Base-by-base conservation (phyloP, 2,329 filamentous ascomycete species). In the Tolypocladium guangdongense region DNA sequence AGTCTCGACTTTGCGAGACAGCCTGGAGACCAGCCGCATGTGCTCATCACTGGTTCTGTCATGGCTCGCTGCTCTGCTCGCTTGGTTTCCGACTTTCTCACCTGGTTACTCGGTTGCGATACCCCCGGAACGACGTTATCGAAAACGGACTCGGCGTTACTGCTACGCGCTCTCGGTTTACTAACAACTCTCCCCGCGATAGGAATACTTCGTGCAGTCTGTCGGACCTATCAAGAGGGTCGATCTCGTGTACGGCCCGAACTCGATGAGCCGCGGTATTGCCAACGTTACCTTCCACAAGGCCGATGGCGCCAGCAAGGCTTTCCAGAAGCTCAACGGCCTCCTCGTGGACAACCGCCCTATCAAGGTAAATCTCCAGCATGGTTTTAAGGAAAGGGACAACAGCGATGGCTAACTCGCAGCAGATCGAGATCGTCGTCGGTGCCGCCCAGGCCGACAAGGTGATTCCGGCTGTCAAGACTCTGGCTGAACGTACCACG, bases 131-230 rank as follows among this genome's bases (percentile, higher is more conserved):
- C 57, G 63, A 61, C 62, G 65, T 60, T 62, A 60, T 63, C 62
- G 62, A 60, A 59, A 59, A 60, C 60, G 61, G 59, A 66, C 60
- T 64, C 60, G 61, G 60, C 60, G 56, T 59, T 58, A 53, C 52
- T 57, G 22, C 57, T 53, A 54, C 56, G 60, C 58, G 57, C 61
- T 64, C 61, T 61, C 62, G 71, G 69, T 73, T 77, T 66, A 88
- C 87, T 90, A 83, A 90, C 84, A 72, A 75, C 69, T 76, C 77
- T 45, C 7, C 71, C 71, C 73, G 71, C 72, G 72, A 75, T 90
- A 99, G 93, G 93, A 99, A 76, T 99, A 97, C 74, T 97, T 99
- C 72, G 75, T 79, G 66, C 86, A 89, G 67, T 87, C 88, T 64
- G 84, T 96, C 70, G 92, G 91, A 62, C 82, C 87, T 59, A 88